A percentile compares a stretch with the other conserved stretches of the same genome.
Conservation (phyloP, 1,284 basidiomycete genomes). For the Ganoderma resinaceum region DNA sequence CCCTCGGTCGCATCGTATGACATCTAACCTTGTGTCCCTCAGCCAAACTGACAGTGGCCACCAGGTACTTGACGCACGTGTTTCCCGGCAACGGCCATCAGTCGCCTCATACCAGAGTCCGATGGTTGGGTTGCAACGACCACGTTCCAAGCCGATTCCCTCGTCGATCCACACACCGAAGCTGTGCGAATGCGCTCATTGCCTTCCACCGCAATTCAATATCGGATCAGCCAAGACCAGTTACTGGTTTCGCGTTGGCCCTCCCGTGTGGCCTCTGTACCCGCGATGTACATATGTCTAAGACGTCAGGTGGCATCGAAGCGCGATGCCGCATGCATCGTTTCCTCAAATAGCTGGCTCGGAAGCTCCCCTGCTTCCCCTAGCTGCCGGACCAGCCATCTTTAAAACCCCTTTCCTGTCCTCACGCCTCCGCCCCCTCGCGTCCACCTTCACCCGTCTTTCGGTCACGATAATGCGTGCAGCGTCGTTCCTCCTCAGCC, state of each 20-base stretch:
- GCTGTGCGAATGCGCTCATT: background rate
- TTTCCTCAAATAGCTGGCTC: constrained; percentile 27
- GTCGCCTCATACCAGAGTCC: background rate
- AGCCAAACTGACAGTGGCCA: constrained; percentile 1
- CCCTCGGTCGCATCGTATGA: background rate
- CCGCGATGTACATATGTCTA: background rate
- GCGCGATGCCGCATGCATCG: constrained; percentile 14
- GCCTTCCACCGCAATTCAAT: background rate
- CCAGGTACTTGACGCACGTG: constrained; percentile 14
- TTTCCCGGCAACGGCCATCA: constrained; percentile 20
- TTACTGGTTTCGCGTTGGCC: background rate
- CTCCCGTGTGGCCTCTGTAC: background rate
- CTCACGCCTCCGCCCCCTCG: constrained; percentile 8
- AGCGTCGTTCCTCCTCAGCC: constrained; percentile 19
- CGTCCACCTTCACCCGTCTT: constrained; percentile 5
- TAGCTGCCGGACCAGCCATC: constrained; percentile 31
- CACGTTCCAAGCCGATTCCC: background rate
- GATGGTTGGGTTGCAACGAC: background rate
- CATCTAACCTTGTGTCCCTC: background rate
- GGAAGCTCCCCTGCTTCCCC: constrained; percentile 17
- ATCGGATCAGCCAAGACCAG: background rate
- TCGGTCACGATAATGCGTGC: constrained; percentile 24
- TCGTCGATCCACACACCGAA: constrained; percentile 14
- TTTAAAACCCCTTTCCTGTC: constrained; percentile 9
- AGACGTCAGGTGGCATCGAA: constrained; percentile 28